These are phyloP conservation scores for Nephelium lappaceum DNA, from an alignment of 345 rosid species.

Conservation along the genomic window DNA sequence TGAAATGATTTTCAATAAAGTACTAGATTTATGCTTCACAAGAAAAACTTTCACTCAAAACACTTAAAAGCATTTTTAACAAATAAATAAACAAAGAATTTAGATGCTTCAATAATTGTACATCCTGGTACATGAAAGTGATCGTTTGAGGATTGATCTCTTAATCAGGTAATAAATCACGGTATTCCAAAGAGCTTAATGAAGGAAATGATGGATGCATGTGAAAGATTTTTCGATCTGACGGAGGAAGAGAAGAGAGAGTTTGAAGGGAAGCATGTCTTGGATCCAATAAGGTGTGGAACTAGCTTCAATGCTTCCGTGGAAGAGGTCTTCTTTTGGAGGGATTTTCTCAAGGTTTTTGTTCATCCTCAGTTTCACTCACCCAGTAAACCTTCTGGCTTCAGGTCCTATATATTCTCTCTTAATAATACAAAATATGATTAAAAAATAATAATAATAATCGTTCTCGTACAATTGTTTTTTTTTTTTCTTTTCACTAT, in stretches of 20 bases:
- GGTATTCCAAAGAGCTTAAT: constrained; percentile 44
- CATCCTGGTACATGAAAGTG: too few species aligned
- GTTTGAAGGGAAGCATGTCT: constrained; percentile 43
- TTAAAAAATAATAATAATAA: neutral
- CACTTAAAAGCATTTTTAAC: too few species aligned
- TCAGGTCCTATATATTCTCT: constrained; percentile 33
- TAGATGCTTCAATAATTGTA: too few species aligned
- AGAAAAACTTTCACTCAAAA: too few species aligned
- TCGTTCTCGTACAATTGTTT: too few species aligned
- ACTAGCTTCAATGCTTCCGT: constrained; percentile 54
- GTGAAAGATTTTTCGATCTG: constrained; percentile 45
- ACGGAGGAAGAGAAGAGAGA: constrained; percentile 53
- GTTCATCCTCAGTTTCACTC: constrained; percentile 50
- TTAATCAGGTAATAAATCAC: constrained; percentile 52
- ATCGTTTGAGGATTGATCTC: neutral
- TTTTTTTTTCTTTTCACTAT: too few species aligned
- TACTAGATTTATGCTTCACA: too few species aligned
- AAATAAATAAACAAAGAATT: too few species aligned
- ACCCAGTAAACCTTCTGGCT: constrained; percentile 42
- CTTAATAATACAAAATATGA: neutral
- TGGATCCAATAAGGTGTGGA: constrained; percentile 58
- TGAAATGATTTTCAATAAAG: too few species aligned
- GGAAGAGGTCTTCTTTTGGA: constrained; percentile 50
- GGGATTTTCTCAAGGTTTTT: constrained; percentile 52
- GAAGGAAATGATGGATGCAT: constrained; percentile 34